Conservation (phyloP, 2,329 filamentous ascomycete genomes). For the Monosporascus sp. region DNA sequence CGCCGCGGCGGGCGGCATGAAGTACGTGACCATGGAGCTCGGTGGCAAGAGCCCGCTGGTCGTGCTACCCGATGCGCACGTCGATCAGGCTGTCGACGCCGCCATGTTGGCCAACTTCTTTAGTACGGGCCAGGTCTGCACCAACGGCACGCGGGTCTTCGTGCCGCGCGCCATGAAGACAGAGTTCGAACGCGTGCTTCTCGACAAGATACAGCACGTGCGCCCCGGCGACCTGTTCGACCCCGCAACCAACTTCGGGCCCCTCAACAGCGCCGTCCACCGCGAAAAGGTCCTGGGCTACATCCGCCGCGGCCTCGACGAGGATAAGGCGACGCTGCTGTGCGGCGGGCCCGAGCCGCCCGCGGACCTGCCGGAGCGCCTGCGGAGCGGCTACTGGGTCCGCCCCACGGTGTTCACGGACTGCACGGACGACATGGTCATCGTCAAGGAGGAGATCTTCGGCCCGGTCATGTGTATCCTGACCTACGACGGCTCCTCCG, state of each 20-base stretch:
- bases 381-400: conserved; percentile 72
- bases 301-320: conserved; percentile 67
- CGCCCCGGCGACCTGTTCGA: conserved; percentile 71
- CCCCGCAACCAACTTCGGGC: conserved; percentile 73
- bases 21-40: conserved; percentile 88
- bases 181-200: conserved; percentile 62
- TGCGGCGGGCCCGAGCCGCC: conserved; percentile 64
- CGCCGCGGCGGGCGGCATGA: conserved; percentile 72
- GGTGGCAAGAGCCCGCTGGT: conserved; percentile 82
- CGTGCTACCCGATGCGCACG: conserved; percentile 71
- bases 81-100: conserved; percentile 77
- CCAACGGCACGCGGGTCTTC: conserved; percentile 86
- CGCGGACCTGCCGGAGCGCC: conserved; percentile 37
- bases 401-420: conserved; percentile 79
- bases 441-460: conserved; percentile 80
- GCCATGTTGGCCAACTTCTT: conserved; percentile 95
- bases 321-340: conserved; percentile 68
- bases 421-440: conserved; percentile 77
- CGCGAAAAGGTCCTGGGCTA: conserved; percentile 73
- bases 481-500: conserved; percentile 52
- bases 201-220: conserved; percentile 65
- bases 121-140: conserved; percentile 87
- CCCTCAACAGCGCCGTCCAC: conserved; percentile 70
- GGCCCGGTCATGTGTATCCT: conserved; percentile 82
- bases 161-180: conserved; percentile 61